Evolutionary conservation across 192 early-diverging fungal genomes (phyloP), one percentile per base, ranked within the genome.

Genomic region (Haplosporangium gracile): DNA sequence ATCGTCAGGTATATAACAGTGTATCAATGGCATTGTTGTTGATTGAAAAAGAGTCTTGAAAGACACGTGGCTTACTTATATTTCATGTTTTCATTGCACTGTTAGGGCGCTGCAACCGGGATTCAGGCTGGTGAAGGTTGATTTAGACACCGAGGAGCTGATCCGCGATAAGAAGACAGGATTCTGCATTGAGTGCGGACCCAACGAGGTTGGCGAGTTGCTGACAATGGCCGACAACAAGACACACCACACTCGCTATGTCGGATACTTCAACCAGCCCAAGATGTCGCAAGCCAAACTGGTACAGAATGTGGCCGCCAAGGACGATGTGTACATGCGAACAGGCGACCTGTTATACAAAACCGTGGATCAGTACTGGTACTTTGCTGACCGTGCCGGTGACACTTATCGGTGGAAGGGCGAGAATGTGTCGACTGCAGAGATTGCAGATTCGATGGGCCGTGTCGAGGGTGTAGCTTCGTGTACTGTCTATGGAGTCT

Each of bases 341-440:
- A 91, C 90, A 60, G 94, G 95, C 7, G 94, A 95, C 83, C 75
- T 94, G 32, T 75, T 95, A 7, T 89, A 89, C 49, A 71, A 73
- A 8, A 89, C 89, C 70, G 70, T 77, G 29, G 89, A 92, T n/a
- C 88, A 90, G 3, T 94, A 89, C 79, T 89, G 89, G 75, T 93
- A 91, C 77, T 95, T 96, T 88, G 90, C 90, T 10, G 94, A 95
- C 63, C 92, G 95, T 34, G 86, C 92, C 32, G 94, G 95, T 11
- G 94, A 96, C 60, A 94, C 95, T 22, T 96, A 92, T 78, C 82
- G 95, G 18, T 95, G 94, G 95, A 94, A 94, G 70, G 89, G 91
- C 5, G 92, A 93, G 77, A 92, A 93, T 68, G 92, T 94, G 26
- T 88, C 89, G 22, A 90, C 91, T 10, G 88, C 90, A n/a, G 94